Evolutionary conservation across 208 protist genomes (phyloP).

Genomic region (Histomonas meleagridis): DNA sequence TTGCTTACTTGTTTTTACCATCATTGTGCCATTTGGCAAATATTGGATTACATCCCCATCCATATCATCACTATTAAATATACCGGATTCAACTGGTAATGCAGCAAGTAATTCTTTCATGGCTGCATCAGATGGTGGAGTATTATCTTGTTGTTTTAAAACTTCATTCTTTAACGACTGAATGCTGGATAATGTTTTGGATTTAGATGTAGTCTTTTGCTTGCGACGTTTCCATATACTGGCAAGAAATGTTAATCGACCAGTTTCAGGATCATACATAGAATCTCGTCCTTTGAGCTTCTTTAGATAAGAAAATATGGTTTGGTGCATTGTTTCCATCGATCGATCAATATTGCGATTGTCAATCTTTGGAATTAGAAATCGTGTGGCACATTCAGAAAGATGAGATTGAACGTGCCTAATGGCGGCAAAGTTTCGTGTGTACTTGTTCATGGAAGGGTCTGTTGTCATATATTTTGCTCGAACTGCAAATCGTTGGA

Average conservation of each 20-base stretch:
- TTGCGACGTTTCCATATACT: slow-evolving; percentile 21
- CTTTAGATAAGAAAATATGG: background rate
- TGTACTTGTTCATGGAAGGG: background rate
- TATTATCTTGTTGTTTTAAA: too few species aligned
- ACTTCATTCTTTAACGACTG: background rate
- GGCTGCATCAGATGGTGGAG: too few species aligned
- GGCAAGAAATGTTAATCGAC: background rate
- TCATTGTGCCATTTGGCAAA: background rate
- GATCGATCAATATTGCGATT: slow-evolving; percentile 29
- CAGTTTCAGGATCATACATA: background rate
- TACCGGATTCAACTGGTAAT: too few species aligned
- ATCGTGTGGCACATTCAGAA: background rate
- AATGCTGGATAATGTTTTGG: background rate
- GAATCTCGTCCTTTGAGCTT: background rate
- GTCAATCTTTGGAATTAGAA: slow-evolving; percentile 13
- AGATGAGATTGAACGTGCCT: background rate
- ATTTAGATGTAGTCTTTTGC: slow-evolving; percentile 5
- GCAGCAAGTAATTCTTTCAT: too few species aligned
- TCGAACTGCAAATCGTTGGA: slow-evolving; percentile 29
- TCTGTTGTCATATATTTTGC: slow-evolving; percentile 35
- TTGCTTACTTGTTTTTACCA: too few species aligned
- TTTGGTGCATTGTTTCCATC: slow-evolving; percentile 15
- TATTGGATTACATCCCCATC: background rate
- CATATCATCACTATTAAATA: background rate
- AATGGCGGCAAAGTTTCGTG: background rate